These are phyloP conservation scores for Lipomyces starkeyi DNA, from an alignment of 805 yeast genomes.

Conservation along the genomic window DNA sequence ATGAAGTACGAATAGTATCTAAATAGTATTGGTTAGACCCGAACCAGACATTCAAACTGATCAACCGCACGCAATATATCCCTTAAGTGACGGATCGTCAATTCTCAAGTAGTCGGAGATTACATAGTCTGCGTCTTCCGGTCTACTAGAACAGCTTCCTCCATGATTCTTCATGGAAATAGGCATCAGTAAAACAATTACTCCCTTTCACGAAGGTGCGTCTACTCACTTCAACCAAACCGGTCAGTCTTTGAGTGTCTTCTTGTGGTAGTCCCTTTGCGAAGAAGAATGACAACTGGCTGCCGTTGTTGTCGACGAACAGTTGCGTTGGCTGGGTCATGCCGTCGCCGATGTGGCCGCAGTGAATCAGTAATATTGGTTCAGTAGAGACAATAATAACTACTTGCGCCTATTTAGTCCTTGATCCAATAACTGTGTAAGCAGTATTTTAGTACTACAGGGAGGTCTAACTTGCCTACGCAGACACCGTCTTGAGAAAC, in stretches of 20 bases:
- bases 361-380: background rate
- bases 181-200: background rate
- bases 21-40: background rate
- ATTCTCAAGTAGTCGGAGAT: background rate
- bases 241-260: background rate
- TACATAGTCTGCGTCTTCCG: background rate
- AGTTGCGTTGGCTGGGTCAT: background rate
- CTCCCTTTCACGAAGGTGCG: background rate
- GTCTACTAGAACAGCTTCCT: background rate
- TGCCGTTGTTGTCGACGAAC: background rate
- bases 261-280: background rate
- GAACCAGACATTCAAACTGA: background rate
- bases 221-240: background rate
- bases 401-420: background rate
- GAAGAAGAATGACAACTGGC: background rate
- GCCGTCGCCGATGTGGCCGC: background rate
- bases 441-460: too few species aligned
- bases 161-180: background rate
- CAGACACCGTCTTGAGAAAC: too few species aligned
- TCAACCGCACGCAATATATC: background rate
- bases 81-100: constrained; percentile 1
- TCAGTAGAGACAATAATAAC: background rate
- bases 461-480: too few species aligned
- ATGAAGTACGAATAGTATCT: background rate
- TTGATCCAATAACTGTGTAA: too few species aligned